Evolutionary conservation across 371 early-diverging fungal genomes (phyloP).

Genomic region (Mortierella sp.): DNA sequence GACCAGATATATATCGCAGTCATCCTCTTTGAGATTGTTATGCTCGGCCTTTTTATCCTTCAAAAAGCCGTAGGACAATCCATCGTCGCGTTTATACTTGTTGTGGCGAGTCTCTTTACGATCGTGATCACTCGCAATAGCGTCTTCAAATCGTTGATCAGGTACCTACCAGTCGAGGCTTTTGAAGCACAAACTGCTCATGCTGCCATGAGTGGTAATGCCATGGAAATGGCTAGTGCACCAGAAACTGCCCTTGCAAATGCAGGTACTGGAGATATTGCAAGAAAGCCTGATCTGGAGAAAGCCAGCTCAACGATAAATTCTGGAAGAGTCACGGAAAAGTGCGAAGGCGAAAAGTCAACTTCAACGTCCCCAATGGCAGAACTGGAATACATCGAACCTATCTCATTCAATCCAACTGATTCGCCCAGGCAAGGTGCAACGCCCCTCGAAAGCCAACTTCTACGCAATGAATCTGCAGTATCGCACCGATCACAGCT

Average conservation of each 20-base stretch:
- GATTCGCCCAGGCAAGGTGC: no score
- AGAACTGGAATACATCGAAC: no score
- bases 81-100: slow-evolving; percentile 33
- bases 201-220: neutral
- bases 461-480: neutral
- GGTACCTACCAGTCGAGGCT: slow-evolving; percentile 32
- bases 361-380: no score
- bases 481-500: neutral
- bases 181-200: slow-evolving; percentile 13
- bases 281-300: no score
- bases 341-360: no score
- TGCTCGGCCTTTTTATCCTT: slow-evolving; percentile 66
- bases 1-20: slow-evolving; percentile 78
- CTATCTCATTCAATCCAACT: no score
- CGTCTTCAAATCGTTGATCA: slow-evolving; percentile 36
- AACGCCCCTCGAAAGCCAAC: neutral
- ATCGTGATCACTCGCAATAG: slow-evolving; percentile 30
- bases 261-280: no score
- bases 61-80: slow-evolving; percentile 38
- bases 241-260: neutral
- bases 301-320: no score
- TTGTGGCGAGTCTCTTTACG: slow-evolving; percentile 18
- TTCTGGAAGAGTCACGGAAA: no score
- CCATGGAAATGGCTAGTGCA: neutral
- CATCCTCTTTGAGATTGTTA: slow-evolving; percentile 76